These are phyloP conservation scores for Dendrocalamus sinicus DNA, from an alignment of 176 grass and related monocot species.

Conservation along the genomic window DNA sequence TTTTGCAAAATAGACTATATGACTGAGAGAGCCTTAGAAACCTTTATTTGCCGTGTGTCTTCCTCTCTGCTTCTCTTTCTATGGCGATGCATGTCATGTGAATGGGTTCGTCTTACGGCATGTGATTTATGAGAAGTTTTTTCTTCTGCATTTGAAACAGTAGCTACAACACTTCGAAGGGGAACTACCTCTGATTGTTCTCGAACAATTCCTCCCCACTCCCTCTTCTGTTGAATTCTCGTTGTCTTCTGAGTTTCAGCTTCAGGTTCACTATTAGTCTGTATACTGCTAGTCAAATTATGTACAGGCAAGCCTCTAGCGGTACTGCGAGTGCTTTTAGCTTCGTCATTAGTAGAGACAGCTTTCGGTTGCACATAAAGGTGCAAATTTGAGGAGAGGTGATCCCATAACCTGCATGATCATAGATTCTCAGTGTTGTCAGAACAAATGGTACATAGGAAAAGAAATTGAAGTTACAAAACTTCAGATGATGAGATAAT, in stretches of 20 bases:
- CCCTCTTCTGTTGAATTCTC: slow-evolving; percentile 55
- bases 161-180: slow-evolving; percentile 75
- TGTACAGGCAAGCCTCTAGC: slow-evolving; percentile 43
- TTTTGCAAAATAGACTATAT: slow-evolving; percentile 26
- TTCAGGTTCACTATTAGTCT: slow-evolving; percentile 43
- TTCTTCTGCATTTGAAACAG: slow-evolving; percentile 62
- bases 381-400: slow-evolving; percentile 80
- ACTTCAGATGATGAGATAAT: slow-evolving; percentile 14
- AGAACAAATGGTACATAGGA: not conserved
- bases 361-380: slow-evolving; percentile 71
- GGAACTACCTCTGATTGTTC: slow-evolving; percentile 57
- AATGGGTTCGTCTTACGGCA: slow-evolving; percentile 33
- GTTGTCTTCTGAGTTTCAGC: slow-evolving; percentile 48
- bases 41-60: slow-evolving; percentile 58
- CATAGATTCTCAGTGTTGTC: slow-evolving; percentile 6
- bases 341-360: slow-evolving; percentile 35
- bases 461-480: not conserved
- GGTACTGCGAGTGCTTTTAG: slow-evolving; percentile 33
- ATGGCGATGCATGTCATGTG: slow-evolving; percentile 47
- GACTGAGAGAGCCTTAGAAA: slow-evolving; percentile 24
- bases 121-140: slow-evolving; percentile 42
- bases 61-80: slow-evolving; percentile 66
- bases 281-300: slow-evolving; percentile 34
- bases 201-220: slow-evolving; percentile 54
- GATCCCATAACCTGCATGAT: slow-evolving; percentile 87